Conservation (phyloP, 139 green algal species). For the Zygnema cylindricum region DNA sequence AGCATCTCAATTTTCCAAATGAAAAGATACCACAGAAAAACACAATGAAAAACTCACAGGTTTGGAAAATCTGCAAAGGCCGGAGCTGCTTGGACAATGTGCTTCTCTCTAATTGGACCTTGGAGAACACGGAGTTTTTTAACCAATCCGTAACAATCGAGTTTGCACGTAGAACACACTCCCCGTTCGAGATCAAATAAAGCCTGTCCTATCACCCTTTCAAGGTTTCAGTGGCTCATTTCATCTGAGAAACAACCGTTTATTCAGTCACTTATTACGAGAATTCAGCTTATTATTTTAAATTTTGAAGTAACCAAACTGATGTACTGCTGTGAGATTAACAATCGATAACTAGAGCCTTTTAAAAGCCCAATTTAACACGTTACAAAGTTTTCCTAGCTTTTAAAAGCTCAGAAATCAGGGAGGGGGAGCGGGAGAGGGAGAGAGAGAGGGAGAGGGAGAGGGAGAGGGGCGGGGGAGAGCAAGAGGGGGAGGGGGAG, state of each 20-base stretch:
- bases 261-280: no score
- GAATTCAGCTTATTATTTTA: no score
- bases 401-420: neutral
- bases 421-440: neutral
- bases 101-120: neutral
- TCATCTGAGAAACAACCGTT: neutral
- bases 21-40: neutral
- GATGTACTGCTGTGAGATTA: no score
- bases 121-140: neutral
- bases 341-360: no score
- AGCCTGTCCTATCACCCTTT: neutral
- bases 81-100: constrained; percentile 1
- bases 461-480: no score
- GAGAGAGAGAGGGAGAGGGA: neutral
- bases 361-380: no score
- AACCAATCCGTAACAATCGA: constrained; percentile 43
- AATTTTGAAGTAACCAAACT: no score
- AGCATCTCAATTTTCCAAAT: no score
- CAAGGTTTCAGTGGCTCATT: neutral
- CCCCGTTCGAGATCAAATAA: constrained; percentile 39
- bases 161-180: constrained; percentile 35
- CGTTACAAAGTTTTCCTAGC: neutral
- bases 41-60: constrained; percentile 3
- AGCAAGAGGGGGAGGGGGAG: no score
- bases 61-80: constrained; percentile 19